Conservation (phyloP, 2,329 filamentous ascomycete genomes). For the Elsinoe necatrix region DNA sequence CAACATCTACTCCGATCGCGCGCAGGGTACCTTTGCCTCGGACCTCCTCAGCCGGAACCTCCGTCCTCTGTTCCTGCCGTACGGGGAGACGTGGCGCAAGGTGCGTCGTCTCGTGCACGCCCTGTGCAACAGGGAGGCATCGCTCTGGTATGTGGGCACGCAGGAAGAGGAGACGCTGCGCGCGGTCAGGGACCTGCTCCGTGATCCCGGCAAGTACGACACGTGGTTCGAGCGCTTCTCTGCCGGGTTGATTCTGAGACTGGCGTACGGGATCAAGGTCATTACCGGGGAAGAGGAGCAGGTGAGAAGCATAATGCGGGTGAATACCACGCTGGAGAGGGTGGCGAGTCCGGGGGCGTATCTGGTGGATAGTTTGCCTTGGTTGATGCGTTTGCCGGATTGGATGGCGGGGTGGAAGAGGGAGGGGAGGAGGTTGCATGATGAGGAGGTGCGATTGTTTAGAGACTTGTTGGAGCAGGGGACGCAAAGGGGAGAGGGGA, state of each 20-base stretch:
- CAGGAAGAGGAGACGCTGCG: slow-evolving; percentile 28
- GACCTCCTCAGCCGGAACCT: slow-evolving; percentile 27
- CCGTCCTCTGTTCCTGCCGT: slow-evolving; percentile 28
- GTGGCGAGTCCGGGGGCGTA: slow-evolving; percentile 33
- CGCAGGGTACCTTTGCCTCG: slow-evolving; percentile 32
- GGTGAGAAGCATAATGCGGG: slow-evolving; percentile 27
- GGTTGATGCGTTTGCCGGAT: slow-evolving; percentile 25
- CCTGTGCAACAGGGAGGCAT: slow-evolving; percentile 27
- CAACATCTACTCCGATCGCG: slow-evolving; percentile 40
- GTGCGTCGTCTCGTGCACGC: slow-evolving; percentile 30
- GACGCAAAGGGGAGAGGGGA: slow-evolving; percentile 22
- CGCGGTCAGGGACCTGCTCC: slow-evolving; percentile 29
- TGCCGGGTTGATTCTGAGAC: slow-evolving; percentile 34
- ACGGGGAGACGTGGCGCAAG: slow-evolving; percentile 26
- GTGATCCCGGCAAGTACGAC: slow-evolving; percentile 30
- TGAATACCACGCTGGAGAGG: slow-evolving; percentile 30
- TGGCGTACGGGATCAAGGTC: slow-evolving; percentile 31
- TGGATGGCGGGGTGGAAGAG: slow-evolving; percentile 28
- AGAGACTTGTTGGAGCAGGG: slow-evolving; percentile 29
- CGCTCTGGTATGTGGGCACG: slow-evolving; percentile 26
- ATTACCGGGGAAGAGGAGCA: slow-evolving; percentile 28
- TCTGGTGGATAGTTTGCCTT: slow-evolving; percentile 29
- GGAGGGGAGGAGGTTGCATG: slow-evolving; percentile 24
- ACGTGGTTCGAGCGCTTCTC: slow-evolving; percentile 35
- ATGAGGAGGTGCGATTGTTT: slow-evolving; percentile 25